phyloP scores from a whole-genome alignment of 78 protist species.

The Bodo saltans region DNA sequence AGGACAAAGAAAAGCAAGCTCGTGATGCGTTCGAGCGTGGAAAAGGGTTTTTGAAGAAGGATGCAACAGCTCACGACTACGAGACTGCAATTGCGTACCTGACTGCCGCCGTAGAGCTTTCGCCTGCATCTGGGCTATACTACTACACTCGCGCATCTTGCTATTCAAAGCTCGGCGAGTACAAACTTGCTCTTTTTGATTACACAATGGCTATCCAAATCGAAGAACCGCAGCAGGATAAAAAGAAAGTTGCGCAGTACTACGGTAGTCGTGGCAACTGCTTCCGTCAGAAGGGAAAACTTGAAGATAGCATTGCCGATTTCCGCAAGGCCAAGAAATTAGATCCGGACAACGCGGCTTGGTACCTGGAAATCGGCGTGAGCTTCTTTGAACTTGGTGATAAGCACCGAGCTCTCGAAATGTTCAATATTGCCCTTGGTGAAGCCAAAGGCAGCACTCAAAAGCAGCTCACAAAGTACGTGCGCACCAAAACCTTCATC shows the following conservation, averaged over 20 bases:
- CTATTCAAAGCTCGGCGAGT: constrained; percentile 19
- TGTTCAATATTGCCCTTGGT: background rate
- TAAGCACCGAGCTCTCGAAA: background rate
- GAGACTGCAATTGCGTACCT: constrained; percentile 5
- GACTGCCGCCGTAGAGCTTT: constrained; percentile 2
- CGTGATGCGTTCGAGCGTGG: constrained; percentile 1
- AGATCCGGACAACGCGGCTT: background rate
- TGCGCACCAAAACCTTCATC: constrained; percentile 11
- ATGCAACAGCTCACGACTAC: constrained; percentile 14
- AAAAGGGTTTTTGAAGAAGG: constrained; percentile 10
- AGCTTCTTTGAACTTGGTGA: constrained; percentile 25
- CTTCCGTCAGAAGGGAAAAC: constrained; percentile 23
- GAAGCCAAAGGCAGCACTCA: background rate
- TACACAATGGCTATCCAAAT: constrained; percentile 54
- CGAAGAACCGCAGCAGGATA: constrained; percentile 12
- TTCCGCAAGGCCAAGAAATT: constrained; percentile 8
- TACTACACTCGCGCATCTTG: constrained; percentile 42
- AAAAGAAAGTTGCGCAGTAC: background rate
- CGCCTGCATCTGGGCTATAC: constrained; percentile 9
- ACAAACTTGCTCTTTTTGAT: constrained; percentile 40
- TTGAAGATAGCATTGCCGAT: constrained; percentile 12
- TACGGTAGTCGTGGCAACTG: constrained; percentile 37
- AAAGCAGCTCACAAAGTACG: background rate
- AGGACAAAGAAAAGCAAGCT: background rate
- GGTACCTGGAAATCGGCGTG: constrained; percentile 3